phyloP scores from a whole-genome alignment of 1,284 basidiomycete genomes.

The Marasmius oreades region DNA sequence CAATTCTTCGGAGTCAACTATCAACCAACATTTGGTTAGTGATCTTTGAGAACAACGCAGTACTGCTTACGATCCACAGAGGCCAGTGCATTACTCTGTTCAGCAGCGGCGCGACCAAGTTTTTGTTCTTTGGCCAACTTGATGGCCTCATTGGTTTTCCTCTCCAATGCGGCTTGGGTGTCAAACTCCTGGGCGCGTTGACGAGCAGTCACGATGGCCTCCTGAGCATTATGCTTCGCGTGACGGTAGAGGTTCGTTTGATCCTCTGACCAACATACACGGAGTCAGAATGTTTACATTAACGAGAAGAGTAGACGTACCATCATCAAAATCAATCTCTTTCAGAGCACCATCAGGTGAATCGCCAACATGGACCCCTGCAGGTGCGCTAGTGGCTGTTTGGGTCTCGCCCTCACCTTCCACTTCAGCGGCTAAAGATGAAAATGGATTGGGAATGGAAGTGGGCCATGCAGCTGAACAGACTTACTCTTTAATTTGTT shows the following conservation, averaged over 20 bases:
- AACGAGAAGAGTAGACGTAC: constrained; percentile 37
- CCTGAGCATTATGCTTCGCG: constrained; percentile 88
- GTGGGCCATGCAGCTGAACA: constrained; percentile 9
- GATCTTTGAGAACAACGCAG: background rate
- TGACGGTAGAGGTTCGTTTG: constrained; percentile 87
- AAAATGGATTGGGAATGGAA: constrained; percentile 16
- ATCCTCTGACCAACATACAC: constrained; percentile 59
- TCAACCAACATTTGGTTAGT: constrained; percentile 8
- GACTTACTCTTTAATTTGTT: constrained; percentile 93
- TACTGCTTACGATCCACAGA: constrained; percentile 58
- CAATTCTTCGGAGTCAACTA: constrained; percentile 94
- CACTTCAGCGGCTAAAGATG: constrained; percentile 73
- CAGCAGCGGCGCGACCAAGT: constrained; percentile 41
- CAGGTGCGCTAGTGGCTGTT: constrained; percentile 39
- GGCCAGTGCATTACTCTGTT: constrained; percentile 25
- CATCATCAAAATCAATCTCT: constrained; percentile 95
- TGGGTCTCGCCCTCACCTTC: constrained; percentile 61
- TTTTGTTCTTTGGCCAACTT: constrained; percentile 65
- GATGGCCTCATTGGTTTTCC: constrained; percentile 76
- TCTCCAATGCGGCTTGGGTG: constrained; percentile 72
- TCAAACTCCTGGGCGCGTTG: constrained; percentile 87
- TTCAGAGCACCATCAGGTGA: constrained; percentile 51
- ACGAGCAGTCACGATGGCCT: constrained; percentile 81
- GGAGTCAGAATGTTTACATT: background rate
- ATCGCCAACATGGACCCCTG: constrained; percentile 56